These are phyloP conservation scores for Fusarium sp. DNA, from an alignment of 2,329 filamentous ascomycete genomes.

Conservation along the genomic window DNA sequence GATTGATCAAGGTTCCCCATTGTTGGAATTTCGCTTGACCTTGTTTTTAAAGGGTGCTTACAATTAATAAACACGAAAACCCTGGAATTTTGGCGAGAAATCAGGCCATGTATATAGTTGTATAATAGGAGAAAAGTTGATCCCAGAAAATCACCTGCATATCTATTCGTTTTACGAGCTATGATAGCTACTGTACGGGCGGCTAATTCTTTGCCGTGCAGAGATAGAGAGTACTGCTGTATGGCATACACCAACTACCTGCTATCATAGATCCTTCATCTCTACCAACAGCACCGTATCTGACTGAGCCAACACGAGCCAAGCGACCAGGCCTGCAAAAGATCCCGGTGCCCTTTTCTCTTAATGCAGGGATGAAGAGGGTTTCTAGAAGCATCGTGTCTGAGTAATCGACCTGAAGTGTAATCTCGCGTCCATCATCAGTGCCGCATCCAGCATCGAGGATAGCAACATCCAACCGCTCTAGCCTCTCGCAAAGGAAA, in stretches of 20 bases:
- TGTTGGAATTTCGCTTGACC: slow-evolving; percentile 7
- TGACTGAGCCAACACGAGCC: slow-evolving; percentile 44
- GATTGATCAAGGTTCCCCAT: neutral
- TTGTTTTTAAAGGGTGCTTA: neutral
- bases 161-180: no score
- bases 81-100: neutral
- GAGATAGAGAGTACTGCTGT: neutral
- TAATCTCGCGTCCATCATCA: neutral
- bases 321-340: slow-evolving; percentile 37
- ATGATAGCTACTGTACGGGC: no score
- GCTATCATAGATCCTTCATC: slow-evolving; percentile 26
- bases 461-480: neutral
- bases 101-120: no score
- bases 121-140: no score
- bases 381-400: slow-evolving; percentile 6
- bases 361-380: neutral
- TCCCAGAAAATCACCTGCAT: no score
- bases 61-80: no score
- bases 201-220: neutral
- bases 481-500: neutral
- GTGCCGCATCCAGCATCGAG: neutral
- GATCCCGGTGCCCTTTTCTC: slow-evolving; percentile 24
- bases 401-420: slow-evolving; percentile 9
- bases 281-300: slow-evolving; percentile 32
- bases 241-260: no score